These are phyloP conservation scores for Ormosia semicastrata DNA, from an alignment of 306 rosid species.

Conservation along the genomic window DNA sequence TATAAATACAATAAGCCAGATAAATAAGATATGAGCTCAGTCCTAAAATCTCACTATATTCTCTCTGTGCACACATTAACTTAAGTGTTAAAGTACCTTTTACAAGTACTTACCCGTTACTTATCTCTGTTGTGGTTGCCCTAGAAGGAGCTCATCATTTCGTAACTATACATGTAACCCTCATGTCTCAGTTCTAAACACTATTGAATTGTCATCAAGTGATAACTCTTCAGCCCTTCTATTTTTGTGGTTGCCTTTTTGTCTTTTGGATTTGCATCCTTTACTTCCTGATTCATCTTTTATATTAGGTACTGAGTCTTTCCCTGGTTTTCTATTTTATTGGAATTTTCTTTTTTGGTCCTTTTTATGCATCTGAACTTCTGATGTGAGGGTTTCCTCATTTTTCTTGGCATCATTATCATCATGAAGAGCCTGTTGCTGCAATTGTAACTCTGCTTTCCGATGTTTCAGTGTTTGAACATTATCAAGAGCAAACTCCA, in stretches of 20 bases:
- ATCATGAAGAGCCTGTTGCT: slow-evolving; percentile 35
- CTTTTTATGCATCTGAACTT: slow-evolving; percentile 26
- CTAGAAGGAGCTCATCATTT: too few species aligned
- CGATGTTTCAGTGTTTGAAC: slow-evolving; percentile 69
- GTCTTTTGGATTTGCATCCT: slow-evolving; percentile 48
- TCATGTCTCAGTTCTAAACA: too few species aligned
- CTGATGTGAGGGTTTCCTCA: slow-evolving; percentile 17
- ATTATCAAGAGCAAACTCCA: slow-evolving; percentile 92
- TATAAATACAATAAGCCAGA: too few species aligned
- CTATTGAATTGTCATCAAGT: slow-evolving; percentile 6
- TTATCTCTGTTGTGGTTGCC: too few species aligned
- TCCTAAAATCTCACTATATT: too few species aligned
- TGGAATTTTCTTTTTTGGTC: slow-evolving; percentile 48
- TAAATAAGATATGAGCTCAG: too few species aligned
- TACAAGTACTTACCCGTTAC: too few species aligned
- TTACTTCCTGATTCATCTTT: slow-evolving; percentile 27
- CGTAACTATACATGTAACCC: too few species aligned
- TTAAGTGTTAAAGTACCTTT: too few species aligned
- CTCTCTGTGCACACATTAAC: too few species aligned
- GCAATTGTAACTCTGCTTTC: slow-evolving; percentile 51
- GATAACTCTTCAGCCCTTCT: slow-evolving; percentile 14
- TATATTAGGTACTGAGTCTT: slow-evolving; percentile 24
- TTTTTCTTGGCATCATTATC: slow-evolving; percentile 1
- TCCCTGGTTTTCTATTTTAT: slow-evolving; percentile 34
- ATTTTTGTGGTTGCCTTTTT: slow-evolving; percentile 38